Conservation (phyloP, 2,329 filamentous ascomycete species). For the Mycocentrospora acerina region DNA sequence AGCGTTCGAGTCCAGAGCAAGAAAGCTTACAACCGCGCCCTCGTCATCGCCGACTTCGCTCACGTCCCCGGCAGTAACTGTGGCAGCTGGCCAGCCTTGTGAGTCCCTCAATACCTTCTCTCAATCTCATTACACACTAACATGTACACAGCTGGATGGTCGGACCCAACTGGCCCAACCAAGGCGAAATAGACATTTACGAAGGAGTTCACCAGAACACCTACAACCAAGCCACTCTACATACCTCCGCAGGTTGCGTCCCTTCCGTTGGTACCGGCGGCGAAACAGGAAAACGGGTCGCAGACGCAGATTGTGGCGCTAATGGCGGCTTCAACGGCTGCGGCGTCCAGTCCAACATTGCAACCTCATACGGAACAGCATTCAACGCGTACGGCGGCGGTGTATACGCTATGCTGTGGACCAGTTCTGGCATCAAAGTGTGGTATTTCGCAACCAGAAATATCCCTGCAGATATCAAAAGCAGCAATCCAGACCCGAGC, state of each 20-base stretch:
- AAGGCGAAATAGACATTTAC: slow-evolving; percentile 38
- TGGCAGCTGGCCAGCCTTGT: slow-evolving; percentile 45
- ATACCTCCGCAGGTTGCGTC: slow-evolving; percentile 38
- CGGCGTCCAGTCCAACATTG: slow-evolving; percentile 26
- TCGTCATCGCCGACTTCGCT: slow-evolving; percentile 44
- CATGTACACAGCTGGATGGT: slow-evolving; percentile 37
- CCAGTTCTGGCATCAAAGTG: slow-evolving; percentile 46
- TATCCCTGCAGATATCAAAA: slow-evolving; percentile 47
- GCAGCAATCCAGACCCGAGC: slow-evolving; percentile 43
- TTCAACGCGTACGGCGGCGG: slow-evolving; percentile 47
- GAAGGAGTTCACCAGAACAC: slow-evolving; percentile 43
- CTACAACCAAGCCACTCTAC: slow-evolving; percentile 41
- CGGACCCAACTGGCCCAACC: slow-evolving; percentile 43
- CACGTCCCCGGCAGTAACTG: slow-evolving; percentile 43
- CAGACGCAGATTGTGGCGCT: slow-evolving; percentile 39
- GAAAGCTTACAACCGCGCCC: slow-evolving; percentile 37
- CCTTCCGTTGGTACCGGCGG: slow-evolving; percentile 36
- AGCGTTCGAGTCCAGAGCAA: slow-evolving; percentile 43
- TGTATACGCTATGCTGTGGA: slow-evolving; percentile 48
- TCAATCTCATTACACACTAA: slow-evolving; percentile 5
- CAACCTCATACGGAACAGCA: slow-evolving; percentile 38
- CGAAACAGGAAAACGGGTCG: slow-evolving; percentile 30
- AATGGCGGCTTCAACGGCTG: slow-evolving; percentile 39
- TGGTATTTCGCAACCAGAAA: slow-evolving; percentile 48
- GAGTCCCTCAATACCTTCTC: slow-evolving; percentile 2